phyloP scores from a whole-genome alignment of 2,329 filamentous ascomycete species.

The Neofusicoccum ribis region DNA sequence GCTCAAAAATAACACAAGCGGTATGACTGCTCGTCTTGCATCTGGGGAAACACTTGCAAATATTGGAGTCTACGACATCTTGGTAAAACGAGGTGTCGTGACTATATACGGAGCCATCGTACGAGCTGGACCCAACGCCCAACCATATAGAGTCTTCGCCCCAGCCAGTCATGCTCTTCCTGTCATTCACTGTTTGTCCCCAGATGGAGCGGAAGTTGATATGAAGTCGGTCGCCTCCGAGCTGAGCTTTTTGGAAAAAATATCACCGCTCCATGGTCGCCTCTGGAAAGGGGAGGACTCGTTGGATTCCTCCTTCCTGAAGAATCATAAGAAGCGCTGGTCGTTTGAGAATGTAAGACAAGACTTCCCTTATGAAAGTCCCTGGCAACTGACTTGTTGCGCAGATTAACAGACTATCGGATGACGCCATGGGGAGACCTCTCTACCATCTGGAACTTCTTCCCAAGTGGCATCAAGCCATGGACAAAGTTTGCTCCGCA shows the following conservation, averaged over 20 bases:
- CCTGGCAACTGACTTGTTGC: not conserved
- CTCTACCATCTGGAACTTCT: slow-evolving; percentile 18
- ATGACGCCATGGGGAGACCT: slow-evolving; percentile 6
- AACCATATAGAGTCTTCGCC: slow-evolving; percentile 61
- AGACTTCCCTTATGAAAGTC: not conserved
- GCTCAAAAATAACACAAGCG: slow-evolving; percentile 26
- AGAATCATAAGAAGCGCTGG: slow-evolving; percentile 6
- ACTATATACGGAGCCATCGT: slow-evolving; percentile 67
- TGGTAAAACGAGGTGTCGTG: slow-evolving; percentile 61
- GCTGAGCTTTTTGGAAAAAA: slow-evolving; percentile 55
- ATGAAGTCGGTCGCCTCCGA: slow-evolving; percentile 50
- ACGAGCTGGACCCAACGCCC: slow-evolving; percentile 42
- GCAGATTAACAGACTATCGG: slow-evolving; percentile 18
- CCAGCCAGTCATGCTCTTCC: slow-evolving; percentile 70
- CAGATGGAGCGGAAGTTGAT: slow-evolving; percentile 55
- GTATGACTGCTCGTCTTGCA: slow-evolving; percentile 29
- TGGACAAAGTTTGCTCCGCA: slow-evolving; percentile 28
- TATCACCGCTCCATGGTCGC: slow-evolving; percentile 67
- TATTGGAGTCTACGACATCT: slow-evolving; percentile 68
- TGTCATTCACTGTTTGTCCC: slow-evolving; percentile 48
- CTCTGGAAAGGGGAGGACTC: slow-evolving; percentile 60
- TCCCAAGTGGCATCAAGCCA: slow-evolving; percentile 14
- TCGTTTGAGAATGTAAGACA: slow-evolving; percentile 14
- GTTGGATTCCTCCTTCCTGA: slow-evolving; percentile 14
- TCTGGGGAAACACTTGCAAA: slow-evolving; percentile 39